These are phyloP conservation scores for Chondrus crispus DNA, from an alignment of 23 red algal genomes.

Conservation along the genomic window DNA sequence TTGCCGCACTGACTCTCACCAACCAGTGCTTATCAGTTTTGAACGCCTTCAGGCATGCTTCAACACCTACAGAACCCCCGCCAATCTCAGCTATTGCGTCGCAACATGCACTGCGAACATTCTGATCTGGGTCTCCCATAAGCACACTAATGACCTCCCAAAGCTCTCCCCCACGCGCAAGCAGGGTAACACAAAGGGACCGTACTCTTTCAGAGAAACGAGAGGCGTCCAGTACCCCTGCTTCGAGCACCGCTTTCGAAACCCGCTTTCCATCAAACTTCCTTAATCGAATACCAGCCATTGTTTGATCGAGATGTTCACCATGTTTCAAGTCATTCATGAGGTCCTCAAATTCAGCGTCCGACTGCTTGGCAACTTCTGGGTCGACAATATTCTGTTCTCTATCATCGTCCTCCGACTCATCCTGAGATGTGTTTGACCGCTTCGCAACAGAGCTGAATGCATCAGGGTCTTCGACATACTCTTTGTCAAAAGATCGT, in stretches of 20 bases:
- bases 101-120: conserved; percentile 49
- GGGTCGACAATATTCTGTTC: background rate
- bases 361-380: background rate
- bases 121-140: conserved; percentile 43
- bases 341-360: background rate
- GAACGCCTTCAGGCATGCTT: conserved; percentile 24
- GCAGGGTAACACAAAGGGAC: conserved; percentile 26
- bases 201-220: conserved; percentile 16
- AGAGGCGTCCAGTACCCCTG: background rate
- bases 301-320: background rate
- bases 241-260: background rate
- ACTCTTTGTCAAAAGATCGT: conserved; percentile 53
- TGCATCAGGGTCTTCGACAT: no score
- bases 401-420: background rate
- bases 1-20: conserved; percentile 44
- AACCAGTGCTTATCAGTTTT: conserved; percentile 41
- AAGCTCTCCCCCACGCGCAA: conserved; percentile 30
- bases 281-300: conserved; percentile 41
- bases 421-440: background rate
- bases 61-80: background rate
- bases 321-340: conserved; percentile 38
- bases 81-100: conserved; percentile 36
- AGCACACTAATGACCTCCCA: background rate
- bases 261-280: conserved; percentile 29
- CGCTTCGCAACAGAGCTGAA: no score